A percentile compares a stretch with the other conserved stretches of the same genome.
phyloP scores from a whole-genome alignment of 2,329 filamentous ascomycete species.

The Aspergillus pseudoglaucus region DNA sequence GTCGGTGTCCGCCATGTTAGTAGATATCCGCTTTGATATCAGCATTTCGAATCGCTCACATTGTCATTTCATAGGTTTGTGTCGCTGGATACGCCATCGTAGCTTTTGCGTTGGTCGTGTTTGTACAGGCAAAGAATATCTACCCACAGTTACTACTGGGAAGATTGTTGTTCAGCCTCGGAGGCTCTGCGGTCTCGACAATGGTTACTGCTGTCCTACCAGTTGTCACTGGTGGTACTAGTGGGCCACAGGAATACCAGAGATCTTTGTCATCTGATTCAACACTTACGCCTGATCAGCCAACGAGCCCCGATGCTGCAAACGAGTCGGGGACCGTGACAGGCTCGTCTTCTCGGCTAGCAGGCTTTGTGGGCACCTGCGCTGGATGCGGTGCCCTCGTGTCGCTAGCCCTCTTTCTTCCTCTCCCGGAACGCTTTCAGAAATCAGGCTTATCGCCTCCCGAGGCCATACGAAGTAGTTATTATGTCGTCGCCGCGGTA shows the following conservation, averaged over 20 bases:
- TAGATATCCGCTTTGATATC: background rate
- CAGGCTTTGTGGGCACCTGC: slow-evolving; percentile 85
- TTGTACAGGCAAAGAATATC: slow-evolving; percentile 79
- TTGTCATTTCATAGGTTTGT: slow-evolving; percentile 33
- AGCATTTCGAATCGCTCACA: slow-evolving; percentile 3
- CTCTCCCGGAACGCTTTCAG: slow-evolving; percentile 75
- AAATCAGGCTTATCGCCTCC: slow-evolving; percentile 65
- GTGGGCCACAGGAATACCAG: slow-evolving; percentile 38
- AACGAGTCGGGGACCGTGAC: slow-evolving; percentile 6
- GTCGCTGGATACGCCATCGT: slow-evolving; percentile 78
- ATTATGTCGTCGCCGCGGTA: slow-evolving; percentile 74
- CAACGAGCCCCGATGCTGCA: slow-evolving; percentile 5
- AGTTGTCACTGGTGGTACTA: slow-evolving; percentile 48
- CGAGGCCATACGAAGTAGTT: slow-evolving; percentile 72
- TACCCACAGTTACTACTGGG: slow-evolving; percentile 85
- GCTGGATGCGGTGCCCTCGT: slow-evolving; percentile 88
- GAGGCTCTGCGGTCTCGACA: slow-evolving; percentile 87
- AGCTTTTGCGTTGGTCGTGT: slow-evolving; percentile 66
- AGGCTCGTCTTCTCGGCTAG: slow-evolving; percentile 55
- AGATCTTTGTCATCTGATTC: slow-evolving; percentile 54
- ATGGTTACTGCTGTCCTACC: slow-evolving; percentile 97
- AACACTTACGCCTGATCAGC: slow-evolving; percentile 51
- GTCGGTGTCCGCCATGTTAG: slow-evolving; percentile 44
- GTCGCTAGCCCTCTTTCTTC: slow-evolving; percentile 74
- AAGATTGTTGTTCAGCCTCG: slow-evolving; percentile 79